Conservation (phyloP, 208 protist species). For the Trypanosoma brucei region DNA sequence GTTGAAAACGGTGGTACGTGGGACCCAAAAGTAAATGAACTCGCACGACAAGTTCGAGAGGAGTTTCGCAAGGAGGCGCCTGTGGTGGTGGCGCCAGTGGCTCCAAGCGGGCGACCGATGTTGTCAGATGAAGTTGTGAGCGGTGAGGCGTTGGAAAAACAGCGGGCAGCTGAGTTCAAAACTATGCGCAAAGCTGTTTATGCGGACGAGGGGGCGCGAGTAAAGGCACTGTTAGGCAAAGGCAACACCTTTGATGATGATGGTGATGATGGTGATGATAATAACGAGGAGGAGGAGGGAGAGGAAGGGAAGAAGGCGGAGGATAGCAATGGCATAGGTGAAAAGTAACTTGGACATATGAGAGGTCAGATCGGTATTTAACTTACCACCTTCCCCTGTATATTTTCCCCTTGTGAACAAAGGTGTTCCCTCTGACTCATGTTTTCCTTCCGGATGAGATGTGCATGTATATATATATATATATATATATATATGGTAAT, state of each 20-base stretch:
- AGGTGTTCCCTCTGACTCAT: too few species aligned
- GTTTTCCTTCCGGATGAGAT: too few species aligned
- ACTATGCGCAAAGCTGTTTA: constrained; percentile 82
- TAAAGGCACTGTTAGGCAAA: constrained; percentile 53
- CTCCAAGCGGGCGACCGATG: constrained; percentile 58
- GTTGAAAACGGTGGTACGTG: constrained; percentile 26
- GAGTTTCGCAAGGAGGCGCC: constrained; percentile 23
- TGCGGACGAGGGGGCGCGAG: constrained; percentile 82
- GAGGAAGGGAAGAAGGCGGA: background rate
- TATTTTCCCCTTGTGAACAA: too few species aligned
- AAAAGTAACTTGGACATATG: background rate
- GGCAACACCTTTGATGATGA: constrained; percentile 21
- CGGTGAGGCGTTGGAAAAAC: constrained; percentile 49
- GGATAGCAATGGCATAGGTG: background rate
- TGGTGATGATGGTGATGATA: background rate
- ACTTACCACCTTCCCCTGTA: too few species aligned
- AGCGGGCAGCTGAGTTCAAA: constrained; percentile 58
- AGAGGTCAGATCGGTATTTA: background rate
- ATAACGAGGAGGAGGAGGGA: background rate
- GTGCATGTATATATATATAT: too few species aligned
- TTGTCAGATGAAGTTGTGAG: constrained; percentile 40
- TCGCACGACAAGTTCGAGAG: constrained; percentile 60
- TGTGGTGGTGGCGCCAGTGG: constrained; percentile 41
- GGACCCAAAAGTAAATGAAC: constrained; percentile 68
- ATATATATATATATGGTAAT: too few species aligned